Percentiles rank a stretch among this genome's conserved stretches.
Conservation (phyloP, 2,329 filamentous ascomycete species). For the Fusarium sp. region DNA sequence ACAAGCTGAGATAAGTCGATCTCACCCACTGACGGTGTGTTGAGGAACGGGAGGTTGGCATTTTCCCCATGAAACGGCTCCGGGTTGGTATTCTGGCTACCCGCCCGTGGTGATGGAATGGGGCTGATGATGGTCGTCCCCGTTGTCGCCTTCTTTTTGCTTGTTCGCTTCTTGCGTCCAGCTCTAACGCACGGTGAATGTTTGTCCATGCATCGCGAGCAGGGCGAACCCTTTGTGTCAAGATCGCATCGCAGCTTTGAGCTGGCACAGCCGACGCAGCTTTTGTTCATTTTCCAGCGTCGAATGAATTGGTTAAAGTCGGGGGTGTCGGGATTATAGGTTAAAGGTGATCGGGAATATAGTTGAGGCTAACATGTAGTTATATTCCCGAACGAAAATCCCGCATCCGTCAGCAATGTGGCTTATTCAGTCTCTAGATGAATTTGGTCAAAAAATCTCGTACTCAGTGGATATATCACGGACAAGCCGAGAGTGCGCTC, state of each 20-base stretch:
- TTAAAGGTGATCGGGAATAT: not conserved
- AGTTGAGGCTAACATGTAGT: not conserved
- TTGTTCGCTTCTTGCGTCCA: not conserved
- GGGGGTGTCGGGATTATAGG: not conserved
- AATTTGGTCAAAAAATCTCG: not conserved
- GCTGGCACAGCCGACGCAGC: not conserved
- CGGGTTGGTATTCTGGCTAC: not conserved
- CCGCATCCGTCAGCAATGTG: not conserved
- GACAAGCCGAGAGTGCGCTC: not conserved
- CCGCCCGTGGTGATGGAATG: not conserved
- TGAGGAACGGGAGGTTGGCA: not conserved
- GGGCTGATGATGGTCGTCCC: not conserved
- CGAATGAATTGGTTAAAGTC: not conserved
- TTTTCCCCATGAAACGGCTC: not conserved
- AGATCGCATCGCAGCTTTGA: not conserved
- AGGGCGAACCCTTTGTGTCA: not conserved
- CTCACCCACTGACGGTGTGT: not conserved
- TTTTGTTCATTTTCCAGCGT: not conserved
- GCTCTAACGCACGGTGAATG: not conserved
- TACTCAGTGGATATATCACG: not conserved
- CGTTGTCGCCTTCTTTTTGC: not conserved
- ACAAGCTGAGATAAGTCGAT: not conserved
- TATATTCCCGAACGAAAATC: not conserved
- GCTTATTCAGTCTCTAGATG: not conserved
- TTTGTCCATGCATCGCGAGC: not conserved